Conservation (phyloP, 2,329 filamentous ascomycete species). For the Rhinocladiella similis region DNA sequence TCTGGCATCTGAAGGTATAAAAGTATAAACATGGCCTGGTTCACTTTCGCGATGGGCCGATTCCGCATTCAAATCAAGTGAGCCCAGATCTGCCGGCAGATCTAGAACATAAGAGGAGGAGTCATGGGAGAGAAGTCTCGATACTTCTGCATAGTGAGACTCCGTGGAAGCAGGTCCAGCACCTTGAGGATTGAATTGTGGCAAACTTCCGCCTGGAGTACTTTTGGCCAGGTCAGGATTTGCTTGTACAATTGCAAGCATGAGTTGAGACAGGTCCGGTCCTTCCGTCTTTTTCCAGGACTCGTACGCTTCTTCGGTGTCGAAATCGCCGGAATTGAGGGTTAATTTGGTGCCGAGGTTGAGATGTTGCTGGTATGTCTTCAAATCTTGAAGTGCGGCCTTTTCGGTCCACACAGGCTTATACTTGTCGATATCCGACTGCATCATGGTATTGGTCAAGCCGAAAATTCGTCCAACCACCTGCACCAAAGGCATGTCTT, state of each 20-base stretch:
- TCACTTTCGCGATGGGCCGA: conserved; percentile 40
- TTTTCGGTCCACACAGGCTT: conserved; percentile 85
- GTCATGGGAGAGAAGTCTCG: conserved; percentile 46
- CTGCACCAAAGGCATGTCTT: conserved; percentile 93
- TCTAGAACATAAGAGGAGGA: conserved; percentile 61
- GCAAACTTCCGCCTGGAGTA: conserved; percentile 61
- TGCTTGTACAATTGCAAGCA: conserved; percentile 83
- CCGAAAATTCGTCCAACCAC: conserved; percentile 85
- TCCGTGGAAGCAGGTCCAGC: conserved; percentile 40
- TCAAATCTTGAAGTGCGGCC: conserved; percentile 85
- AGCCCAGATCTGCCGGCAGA: conserved; percentile 66
- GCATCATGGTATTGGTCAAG: conserved; percentile 73
- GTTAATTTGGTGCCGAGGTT: conserved; percentile 77
- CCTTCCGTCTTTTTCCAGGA: conserved; percentile 89
- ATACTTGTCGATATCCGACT: conserved; percentile 82
- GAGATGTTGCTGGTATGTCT: conserved; percentile 86
- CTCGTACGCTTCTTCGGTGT: conserved; percentile 82
- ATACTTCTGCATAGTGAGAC: conserved; percentile 46
- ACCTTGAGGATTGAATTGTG: conserved; percentile 53
- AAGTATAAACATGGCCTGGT: conserved; percentile 69
- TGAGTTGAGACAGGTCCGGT: conserved; percentile 86
- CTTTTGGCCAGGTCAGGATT: conserved; percentile 83
- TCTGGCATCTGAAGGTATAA: conserved; percentile 82
- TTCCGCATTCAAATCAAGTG: conserved; percentile 60
- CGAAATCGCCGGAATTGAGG: conserved; percentile 81